Evolutionary conservation across 805 yeast species (phyloP).

Genomic region (Barnettozyma pratensis): DNA sequence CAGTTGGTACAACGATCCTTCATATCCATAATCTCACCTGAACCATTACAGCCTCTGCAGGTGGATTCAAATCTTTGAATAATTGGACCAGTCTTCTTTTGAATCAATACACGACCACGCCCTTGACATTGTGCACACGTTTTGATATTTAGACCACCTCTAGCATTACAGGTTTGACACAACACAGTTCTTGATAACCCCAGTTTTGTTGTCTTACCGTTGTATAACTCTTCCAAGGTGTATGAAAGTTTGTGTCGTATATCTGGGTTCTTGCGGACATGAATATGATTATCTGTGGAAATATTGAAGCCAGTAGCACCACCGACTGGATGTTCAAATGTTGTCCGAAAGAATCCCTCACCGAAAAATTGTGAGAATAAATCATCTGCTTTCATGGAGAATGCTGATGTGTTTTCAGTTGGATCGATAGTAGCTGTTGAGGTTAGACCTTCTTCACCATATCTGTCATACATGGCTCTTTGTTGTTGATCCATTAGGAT

Average conservation of each 20-base stretch:
- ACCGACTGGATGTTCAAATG: neutral
- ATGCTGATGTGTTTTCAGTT: neutral
- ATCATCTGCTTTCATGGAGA: slow-evolving; percentile 22
- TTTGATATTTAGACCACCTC: slow-evolving; percentile 36
- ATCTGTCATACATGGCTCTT: slow-evolving; percentile 80
- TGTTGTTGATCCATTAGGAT: slow-evolving; percentile 75
- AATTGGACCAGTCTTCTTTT: slow-evolving; percentile 40
- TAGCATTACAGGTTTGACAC: slow-evolving; percentile 48
- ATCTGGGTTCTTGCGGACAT: slow-evolving; percentile 40
- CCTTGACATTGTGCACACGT: slow-evolving; percentile 39
- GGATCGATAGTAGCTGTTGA: slow-evolving; percentile 41
- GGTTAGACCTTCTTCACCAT: slow-evolving; percentile 84
- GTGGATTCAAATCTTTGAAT: slow-evolving; percentile 38
- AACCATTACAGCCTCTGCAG: slow-evolving; percentile 40
- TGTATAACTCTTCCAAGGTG: slow-evolving; percentile 49
- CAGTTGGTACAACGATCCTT: slow-evolving; percentile 36
- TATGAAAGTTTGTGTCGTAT: slow-evolving; percentile 52
- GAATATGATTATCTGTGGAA: slow-evolving; percentile 11
- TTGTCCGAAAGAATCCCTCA: slow-evolving; percentile 16
- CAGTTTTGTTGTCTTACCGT: slow-evolving; percentile 52
- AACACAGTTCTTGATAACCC: slow-evolving; percentile 45
- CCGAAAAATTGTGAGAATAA: slow-evolving; percentile 30
- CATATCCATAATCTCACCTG: slow-evolving; percentile 30
- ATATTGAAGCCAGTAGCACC: neutral
- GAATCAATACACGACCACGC: slow-evolving; percentile 35